Evolutionary conservation across 108 stramenopile genomes (phyloP).

Genomic region (Cylindrotheca fusiformis): DNA sequence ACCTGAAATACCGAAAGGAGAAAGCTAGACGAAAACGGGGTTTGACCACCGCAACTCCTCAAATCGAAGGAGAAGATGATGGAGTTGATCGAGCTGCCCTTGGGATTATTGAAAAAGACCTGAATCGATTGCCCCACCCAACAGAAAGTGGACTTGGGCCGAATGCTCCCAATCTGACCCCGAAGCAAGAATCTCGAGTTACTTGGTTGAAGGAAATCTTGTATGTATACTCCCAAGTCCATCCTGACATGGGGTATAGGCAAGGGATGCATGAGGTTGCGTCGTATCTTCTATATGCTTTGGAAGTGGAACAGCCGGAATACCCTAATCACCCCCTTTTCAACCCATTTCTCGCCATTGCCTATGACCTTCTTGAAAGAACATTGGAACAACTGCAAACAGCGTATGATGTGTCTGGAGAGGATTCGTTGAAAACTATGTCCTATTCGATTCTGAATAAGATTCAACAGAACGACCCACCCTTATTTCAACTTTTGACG

Average conservation of each 20-base stretch:
- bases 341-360: conserved; percentile 32
- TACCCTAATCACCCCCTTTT: conserved; percentile 34
- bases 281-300: conserved; percentile 56
- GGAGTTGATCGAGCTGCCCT: conserved; percentile 36
- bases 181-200: conserved; percentile 25
- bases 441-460: conserved; percentile 54
- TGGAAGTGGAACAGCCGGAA: conserved; percentile 59
- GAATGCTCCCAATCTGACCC: conserved; percentile 43
- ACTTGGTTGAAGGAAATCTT: conserved; percentile 31
- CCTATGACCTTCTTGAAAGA: conserved; percentile 53
- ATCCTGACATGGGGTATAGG: conserved; percentile 71
- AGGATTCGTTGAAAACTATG: conserved; percentile 38
- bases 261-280: conserved; percentile 90
- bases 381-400: conserved; percentile 51
- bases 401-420: conserved; percentile 65
- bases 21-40: conserved; percentile 38
- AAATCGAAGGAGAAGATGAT: conserved; percentile 27
- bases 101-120: conserved; percentile 81
- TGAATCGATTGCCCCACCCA: conserved; percentile 69
- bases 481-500: conserved; percentile 39
- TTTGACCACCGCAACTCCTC: conserved; percentile 20
- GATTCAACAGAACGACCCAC: conserved; percentile 55
- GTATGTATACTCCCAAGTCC: conserved; percentile 45
- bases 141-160: conserved; percentile 53
- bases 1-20: conserved; percentile 56